These are phyloP conservation scores for Penicillium sp. DNA, from an alignment of 2,329 filamentous ascomycete species.

Conservation along the genomic window DNA sequence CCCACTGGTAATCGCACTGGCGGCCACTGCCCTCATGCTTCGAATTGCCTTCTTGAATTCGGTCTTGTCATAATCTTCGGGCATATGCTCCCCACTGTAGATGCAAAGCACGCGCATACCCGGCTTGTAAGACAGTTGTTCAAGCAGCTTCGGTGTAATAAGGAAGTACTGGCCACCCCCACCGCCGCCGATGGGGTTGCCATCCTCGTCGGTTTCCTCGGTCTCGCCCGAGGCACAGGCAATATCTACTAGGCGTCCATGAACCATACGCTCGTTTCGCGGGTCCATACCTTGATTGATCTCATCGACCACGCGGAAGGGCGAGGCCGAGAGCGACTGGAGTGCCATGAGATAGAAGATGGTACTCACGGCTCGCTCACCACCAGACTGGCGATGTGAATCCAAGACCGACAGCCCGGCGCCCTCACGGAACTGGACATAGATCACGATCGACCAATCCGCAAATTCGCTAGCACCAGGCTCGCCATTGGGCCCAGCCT, in stretches of 20 bases:
- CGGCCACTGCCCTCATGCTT: conserved; percentile 35
- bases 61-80: conserved; percentile 38
- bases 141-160: conserved; percentile 95
- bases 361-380: conserved; percentile 92
- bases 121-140: conserved; percentile 77
- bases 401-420: conserved; percentile 83
- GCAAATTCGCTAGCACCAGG: conserved; percentile 72
- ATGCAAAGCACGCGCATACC: conserved; percentile 95
- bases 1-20: conserved; percentile 13
- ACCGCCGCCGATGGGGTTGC: conserved; percentile 28
- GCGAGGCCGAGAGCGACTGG: conserved; percentile 87
- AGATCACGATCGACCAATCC: conserved; percentile 88
- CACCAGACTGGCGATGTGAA: conserved; percentile 90
- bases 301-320: conserved; percentile 97
- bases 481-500: conserved; percentile 33
- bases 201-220: conserved; percentile 44
- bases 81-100: conserved; percentile 73
- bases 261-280: conserved; percentile 95
- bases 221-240: conserved; percentile 67
- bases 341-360: conserved; percentile 99
- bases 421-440: conserved; percentile 87
- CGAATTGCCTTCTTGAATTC: conserved; percentile 40
- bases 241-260: conserved; percentile 97
- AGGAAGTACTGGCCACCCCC: conserved; percentile 80
- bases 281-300: conserved; percentile 99